Evolutionary conservation across 208 protist genomes (phyloP), one percentile per base, ranked within the genome.

Genomic region (Porcisia deanei): DNA sequence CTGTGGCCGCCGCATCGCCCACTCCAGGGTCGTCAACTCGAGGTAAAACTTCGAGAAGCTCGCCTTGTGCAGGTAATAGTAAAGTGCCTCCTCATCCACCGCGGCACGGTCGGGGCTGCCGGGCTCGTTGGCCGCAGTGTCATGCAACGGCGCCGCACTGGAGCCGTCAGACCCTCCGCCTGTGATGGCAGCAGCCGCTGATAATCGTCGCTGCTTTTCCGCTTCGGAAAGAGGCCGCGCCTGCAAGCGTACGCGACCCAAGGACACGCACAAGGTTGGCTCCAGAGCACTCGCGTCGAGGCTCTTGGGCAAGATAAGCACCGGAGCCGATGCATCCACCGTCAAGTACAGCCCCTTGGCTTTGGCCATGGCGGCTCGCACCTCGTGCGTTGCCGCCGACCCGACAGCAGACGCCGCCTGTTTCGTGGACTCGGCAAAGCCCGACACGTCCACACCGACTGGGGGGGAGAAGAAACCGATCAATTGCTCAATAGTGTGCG

Each of bases 61-160:
- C 1, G 93, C 93, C 59, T 74, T 83, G 79, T 89, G 92, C 65
- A 77, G 84, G 76, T 95, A 93, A 83, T 97, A 95, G 34, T 89
- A 74, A 67, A 87, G 68, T 41, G 91, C 85, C 76, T 94, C 90
- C 65, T 77, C 79, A n/a, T 64, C 82, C 7, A 73, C 79, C 18
- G 78, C 43, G 22, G 22, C 52, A 86, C 41, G 7, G 43, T 14
- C 0, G 41, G 45, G 8, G 63, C 71, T 57, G 71, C 16, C 37
- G 12, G 55, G 10, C 14, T 54, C 58, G 14, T 49, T 43, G 22
- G 12, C 43, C n/a, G 54, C 41, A 3, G 43, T 25, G 57, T 12
- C 55, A 10, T 25, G 10, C 39, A 52, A 47, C 58, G 5, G 34
- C 14, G 58, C 71, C 20, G 58, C 49, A n/a, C 43, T 49, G 9